Conservation (phyloP, 345 rosid genomes). For the Citrus cavaleriei region DNA sequence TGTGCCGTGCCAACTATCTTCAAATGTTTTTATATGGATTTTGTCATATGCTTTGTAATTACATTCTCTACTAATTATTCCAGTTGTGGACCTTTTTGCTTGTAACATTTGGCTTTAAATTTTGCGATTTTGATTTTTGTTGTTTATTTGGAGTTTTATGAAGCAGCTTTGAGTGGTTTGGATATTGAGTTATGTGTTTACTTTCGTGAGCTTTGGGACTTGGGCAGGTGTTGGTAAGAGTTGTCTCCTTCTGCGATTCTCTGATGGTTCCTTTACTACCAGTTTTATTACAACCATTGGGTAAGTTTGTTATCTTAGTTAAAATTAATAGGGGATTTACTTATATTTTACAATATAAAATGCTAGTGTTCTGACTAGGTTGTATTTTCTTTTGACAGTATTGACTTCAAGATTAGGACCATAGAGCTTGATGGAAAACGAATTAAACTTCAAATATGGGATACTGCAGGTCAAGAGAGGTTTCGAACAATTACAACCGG, state of each 20-base stretch:
- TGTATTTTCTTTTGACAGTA: constrained; percentile 39
- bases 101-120: too few species aligned
- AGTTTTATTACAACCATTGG: constrained; percentile 98
- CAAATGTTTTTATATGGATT: not conserved
- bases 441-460: constrained; percentile 97
- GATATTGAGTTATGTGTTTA: not conserved
- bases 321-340: not conserved
- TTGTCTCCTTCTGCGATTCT: constrained; percentile 90
- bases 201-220: not conserved
- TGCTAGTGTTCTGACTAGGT: constrained; percentile 1
- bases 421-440: constrained; percentile 93
- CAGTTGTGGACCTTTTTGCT: not conserved
- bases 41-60: not conserved
- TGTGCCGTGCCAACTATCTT: not conserved
- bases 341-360: not conserved
- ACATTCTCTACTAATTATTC: not conserved
- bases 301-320: constrained; percentile 28
- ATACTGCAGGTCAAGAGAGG: constrained; percentile 83
- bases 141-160: not conserved
- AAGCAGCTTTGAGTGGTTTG: not conserved
- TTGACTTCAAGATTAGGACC: constrained; percentile 96
- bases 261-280: constrained; percentile 94
- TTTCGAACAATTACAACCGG: constrained; percentile 94
- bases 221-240: constrained; percentile 84
- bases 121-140: not conserved